Evolutionary conservation across 176 grass and related monocot genomes (phyloP).

Genomic region (Eragrostis nindensis): DNA sequence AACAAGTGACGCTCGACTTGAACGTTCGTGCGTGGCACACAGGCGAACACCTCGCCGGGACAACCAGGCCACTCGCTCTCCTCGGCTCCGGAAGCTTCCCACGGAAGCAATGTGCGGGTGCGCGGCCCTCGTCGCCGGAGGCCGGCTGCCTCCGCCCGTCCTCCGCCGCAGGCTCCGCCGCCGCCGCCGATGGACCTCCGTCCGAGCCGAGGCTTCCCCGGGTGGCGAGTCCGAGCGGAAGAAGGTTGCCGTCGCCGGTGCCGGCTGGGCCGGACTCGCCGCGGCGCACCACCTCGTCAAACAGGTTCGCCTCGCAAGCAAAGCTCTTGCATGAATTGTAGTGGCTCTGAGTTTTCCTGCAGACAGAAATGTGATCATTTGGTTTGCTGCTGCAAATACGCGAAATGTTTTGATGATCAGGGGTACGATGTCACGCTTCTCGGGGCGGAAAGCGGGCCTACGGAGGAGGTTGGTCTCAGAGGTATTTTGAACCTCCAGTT

Average conservation of each 20-base stretch:
- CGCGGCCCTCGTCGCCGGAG: conserved; percentile 30
- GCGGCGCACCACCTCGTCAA: conserved; percentile 75
- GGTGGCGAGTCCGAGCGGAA: conserved; percentile 28
- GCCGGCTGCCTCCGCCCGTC: background rate
- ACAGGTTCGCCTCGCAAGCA: conserved; percentile 41
- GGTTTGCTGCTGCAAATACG: background rate
- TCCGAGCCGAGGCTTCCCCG: conserved; percentile 40
- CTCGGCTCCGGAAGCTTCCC: conserved; percentile 28
- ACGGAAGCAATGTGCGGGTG: conserved; percentile 59
- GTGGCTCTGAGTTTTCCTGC: background rate
- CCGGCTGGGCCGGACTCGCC: conserved; percentile 81
- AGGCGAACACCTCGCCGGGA: conserved; percentile 30
- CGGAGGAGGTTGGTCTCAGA: conserved; percentile 73
- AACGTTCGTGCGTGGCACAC: background rate
- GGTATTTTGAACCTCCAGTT: conserved; percentile 36
- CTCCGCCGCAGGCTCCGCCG: background rate
- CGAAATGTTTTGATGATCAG: conserved; percentile 35
- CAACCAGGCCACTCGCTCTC: conserved; percentile 32
- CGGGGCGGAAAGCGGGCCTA: conserved; percentile 51
- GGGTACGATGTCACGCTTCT: conserved; percentile 79
- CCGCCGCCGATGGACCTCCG: conserved; percentile 31
- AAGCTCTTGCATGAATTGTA: background rate
- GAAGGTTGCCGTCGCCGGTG: conserved; percentile 77
- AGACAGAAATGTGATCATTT: background rate
- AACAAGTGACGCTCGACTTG: background rate